These are phyloP conservation scores for Rheum nobile DNA, from an alignment of 148 eudicot genomes.

Conservation along the genomic window DNA sequence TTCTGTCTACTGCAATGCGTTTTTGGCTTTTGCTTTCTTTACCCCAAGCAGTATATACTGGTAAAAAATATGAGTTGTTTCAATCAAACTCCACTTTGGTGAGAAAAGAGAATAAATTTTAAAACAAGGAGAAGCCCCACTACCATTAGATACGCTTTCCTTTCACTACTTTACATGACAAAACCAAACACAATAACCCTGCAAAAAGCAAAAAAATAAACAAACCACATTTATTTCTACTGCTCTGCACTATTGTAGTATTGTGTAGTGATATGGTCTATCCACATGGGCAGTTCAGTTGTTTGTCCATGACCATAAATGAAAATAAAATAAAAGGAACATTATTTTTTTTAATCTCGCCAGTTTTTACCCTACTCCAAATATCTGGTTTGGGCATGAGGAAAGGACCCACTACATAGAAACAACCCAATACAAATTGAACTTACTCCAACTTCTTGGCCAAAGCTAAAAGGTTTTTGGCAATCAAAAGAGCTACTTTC, in stretches of 20 bases:
- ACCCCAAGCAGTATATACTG: not conserved
- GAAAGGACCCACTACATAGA: too few relatives aligned
- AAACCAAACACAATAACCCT: not conserved
- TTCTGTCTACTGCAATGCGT: slow-evolving; percentile 1
- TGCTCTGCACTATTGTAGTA: not conserved
- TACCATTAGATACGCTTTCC: not conserved
- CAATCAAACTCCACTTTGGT: not conserved
- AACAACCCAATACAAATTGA: too few relatives aligned
- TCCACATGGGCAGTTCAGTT: not conserved
- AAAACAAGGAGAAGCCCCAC: not conserved
- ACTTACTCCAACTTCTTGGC: too few relatives aligned
- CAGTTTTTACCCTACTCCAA: too few relatives aligned
- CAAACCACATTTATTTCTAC: not conserved
- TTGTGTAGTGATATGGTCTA: not conserved
- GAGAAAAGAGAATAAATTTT: not conserved
- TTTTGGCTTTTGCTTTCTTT: slow-evolving; percentile 1
- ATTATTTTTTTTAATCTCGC: too few relatives aligned
- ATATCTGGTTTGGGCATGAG: too few relatives aligned
- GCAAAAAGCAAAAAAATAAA: not conserved
- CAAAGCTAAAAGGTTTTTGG: too few relatives aligned
- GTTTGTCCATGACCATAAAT: not conserved
- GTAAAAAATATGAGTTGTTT: not conserved
- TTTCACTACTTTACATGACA: slow-evolving; percentile 4
- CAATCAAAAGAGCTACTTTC: too few relatives aligned
- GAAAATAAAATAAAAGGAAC: not conserved